phyloP scores from a whole-genome alignment of 2,329 filamentous ascomycete genomes.

The Coniochaeta pulveracea region DNA sequence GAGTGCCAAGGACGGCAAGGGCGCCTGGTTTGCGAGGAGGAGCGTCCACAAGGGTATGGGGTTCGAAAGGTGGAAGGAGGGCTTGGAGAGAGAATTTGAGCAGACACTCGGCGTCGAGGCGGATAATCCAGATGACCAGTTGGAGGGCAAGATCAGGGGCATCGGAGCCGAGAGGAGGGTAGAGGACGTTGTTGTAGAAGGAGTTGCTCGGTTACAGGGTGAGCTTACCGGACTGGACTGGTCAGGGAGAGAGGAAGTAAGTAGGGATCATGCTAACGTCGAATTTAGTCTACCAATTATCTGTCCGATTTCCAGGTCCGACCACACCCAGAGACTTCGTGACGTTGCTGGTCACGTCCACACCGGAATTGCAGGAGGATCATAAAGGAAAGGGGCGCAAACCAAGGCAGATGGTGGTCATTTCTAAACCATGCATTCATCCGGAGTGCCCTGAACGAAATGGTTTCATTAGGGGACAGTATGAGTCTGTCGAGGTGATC shows the following conservation, averaged over 20 bases:
- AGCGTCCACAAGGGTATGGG: conserved; percentile 71
- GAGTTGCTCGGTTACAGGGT: conserved; percentile 54
- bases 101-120: conserved; percentile 61
- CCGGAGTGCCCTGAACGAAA: conserved; percentile 56
- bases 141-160: conserved; percentile 54
- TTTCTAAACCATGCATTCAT: conserved; percentile 76
- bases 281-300: conserved; percentile 78
- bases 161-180: conserved; percentile 72
- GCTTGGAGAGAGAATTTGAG: conserved; percentile 67
- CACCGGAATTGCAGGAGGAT: conserved; percentile 9
- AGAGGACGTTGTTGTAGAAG: conserved; percentile 47
- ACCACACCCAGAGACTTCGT: conserved; percentile 84
- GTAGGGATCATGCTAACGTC: neutral
- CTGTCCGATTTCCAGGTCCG: conserved; percentile 81
- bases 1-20: conserved; percentile 65
- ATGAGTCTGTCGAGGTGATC: conserved; percentile 87
- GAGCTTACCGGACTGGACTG: conserved; percentile 11
- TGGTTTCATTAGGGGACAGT: conserved; percentile 73
- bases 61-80: conserved; percentile 68
- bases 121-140: conserved; percentile 2
- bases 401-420: conserved; percentile 69
- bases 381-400: conserved; percentile 25
- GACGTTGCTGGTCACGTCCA: conserved; percentile 61
- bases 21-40: conserved; percentile 79
- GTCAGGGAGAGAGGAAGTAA: too few species aligned